Evolutionary conservation across 192 early-diverging fungal genomes (phyloP).

Genomic region (Phlyctochytrium bullatum): DNA sequence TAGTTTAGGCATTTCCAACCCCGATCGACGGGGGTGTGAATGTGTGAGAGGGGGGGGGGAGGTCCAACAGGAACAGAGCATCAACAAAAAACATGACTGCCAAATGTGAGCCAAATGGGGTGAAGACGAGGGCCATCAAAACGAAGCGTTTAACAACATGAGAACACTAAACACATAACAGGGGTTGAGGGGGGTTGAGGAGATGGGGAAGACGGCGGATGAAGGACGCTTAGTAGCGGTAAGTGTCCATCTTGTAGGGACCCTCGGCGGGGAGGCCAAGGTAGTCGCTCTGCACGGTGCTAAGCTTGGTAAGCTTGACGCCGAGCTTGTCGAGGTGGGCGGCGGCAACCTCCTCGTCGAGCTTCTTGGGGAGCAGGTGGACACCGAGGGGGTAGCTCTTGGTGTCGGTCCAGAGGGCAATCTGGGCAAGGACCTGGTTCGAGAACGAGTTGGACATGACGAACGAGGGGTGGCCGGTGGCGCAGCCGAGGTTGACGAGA

Average conservation of each 20-base stretch:
- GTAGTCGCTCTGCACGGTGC: slow-evolving; percentile 73
- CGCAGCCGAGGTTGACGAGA: slow-evolving; percentile 99
- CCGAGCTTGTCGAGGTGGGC: slow-evolving; percentile 93
- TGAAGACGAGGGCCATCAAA: too few species aligned
- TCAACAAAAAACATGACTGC: too few species aligned
- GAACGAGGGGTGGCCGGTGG: slow-evolving; percentile 97
- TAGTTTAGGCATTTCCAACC: too few species aligned
- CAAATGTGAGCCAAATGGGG: too few species aligned
- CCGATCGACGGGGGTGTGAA: too few species aligned
- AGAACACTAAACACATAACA: too few species aligned
- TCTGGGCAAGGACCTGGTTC: slow-evolving; percentile 98
- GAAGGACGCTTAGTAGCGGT: slow-evolving; percentile 97
- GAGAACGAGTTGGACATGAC: slow-evolving; percentile 99
- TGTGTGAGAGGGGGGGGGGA: too few species aligned
- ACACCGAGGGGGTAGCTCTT: slow-evolving; percentile 88
- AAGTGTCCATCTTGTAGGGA: slow-evolving; percentile 96
- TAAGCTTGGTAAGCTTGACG: slow-evolving; percentile 89
- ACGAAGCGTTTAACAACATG: too few species aligned
- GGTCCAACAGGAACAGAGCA: too few species aligned
- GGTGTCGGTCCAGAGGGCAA: slow-evolving; percentile 95
- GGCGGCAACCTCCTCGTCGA: slow-evolving; percentile 98
- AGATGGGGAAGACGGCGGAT: too few species aligned
- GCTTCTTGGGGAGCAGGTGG: slow-evolving; percentile 98
- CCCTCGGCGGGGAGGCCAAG: slow-evolving; percentile 77
- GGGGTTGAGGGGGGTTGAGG: too few species aligned